A percentile compares a stretch with the other conserved stretches of the same genome.
Evolutionary conservation across 148 eudicot species (phyloP).

Genomic region (Chenopodium album): DNA sequence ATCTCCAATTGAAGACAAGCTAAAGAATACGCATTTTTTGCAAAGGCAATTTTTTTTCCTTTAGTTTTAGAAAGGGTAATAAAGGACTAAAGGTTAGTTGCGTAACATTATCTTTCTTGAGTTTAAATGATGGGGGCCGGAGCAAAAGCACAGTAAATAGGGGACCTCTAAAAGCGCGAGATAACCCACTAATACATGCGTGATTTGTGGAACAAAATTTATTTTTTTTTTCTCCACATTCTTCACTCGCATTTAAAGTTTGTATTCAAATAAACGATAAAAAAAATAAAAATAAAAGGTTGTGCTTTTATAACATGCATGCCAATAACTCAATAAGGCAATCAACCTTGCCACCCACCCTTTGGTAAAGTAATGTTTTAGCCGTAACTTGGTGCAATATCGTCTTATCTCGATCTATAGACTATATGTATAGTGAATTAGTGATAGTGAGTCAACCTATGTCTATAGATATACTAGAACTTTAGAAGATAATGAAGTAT

Average conservation of each 20-base stretch:
- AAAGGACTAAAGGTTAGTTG: too few species aligned
- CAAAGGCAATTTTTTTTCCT: neutral
- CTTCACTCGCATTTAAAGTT: too few species aligned
- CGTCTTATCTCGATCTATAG: too few species aligned
- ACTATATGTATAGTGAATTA: too few species aligned
- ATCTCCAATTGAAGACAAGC: neutral
- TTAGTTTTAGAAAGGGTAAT: neutral
- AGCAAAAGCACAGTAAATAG: slow-evolving; percentile 12
- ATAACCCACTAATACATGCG: slow-evolving; percentile 27
- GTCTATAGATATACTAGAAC: too few species aligned
- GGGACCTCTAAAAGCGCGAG: slow-evolving; percentile 12
- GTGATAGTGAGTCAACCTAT: too few species aligned
- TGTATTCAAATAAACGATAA: too few species aligned
- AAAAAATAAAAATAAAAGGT: too few species aligned
- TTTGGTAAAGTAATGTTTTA: neutral
- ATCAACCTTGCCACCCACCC: neutral
- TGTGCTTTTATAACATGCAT: slow-evolving; percentile 2
- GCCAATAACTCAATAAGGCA: neutral
- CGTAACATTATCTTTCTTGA: slow-evolving; percentile 1
- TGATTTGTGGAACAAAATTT: slow-evolving; percentile 28
- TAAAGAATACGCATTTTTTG: neutral
- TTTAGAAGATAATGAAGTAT: too few species aligned
- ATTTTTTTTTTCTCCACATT: neutral
- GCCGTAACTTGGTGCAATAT: neutral
- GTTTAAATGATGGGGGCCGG: neutral